Conservation (phyloP, 2,329 filamentous ascomycete genomes). For the Sporothrix sp. region DNA sequence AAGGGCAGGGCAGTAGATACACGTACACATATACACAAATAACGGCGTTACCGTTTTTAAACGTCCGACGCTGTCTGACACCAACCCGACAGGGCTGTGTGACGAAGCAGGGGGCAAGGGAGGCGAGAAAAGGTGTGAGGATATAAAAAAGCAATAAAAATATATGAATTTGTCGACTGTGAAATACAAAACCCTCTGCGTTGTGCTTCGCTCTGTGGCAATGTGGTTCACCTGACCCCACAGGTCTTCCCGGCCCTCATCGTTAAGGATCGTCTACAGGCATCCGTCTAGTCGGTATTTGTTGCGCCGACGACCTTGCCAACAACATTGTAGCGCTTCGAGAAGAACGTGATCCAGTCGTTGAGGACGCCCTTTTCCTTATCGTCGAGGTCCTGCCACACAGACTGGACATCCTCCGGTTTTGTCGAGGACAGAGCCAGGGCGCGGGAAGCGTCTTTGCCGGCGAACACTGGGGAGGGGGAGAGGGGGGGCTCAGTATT, state of each 20-base stretch:
- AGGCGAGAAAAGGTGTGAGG: background rate
- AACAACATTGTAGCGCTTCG: slow-evolving; percentile 89
- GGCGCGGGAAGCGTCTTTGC: slow-evolving; percentile 90
- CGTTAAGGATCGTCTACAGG: background rate
- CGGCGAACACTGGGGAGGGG: slow-evolving; percentile 70
- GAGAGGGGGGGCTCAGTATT: background rate
- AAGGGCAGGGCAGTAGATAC: background rate
- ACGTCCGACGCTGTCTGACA: background rate
- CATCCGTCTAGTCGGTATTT: slow-evolving; percentile 38
- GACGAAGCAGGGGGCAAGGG: background rate
- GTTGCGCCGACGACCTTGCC: slow-evolving; percentile 55
- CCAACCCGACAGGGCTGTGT: background rate
- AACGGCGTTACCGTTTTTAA: background rate
- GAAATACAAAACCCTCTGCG: background rate
- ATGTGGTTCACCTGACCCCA: background rate
- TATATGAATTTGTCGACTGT: background rate
- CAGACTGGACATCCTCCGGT: slow-evolving; percentile 66
- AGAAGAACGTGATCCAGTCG: slow-evolving; percentile 95
- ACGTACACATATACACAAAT: too few species aligned
- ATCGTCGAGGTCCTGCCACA: slow-evolving; percentile 75
- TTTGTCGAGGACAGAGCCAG: slow-evolving; percentile 82
- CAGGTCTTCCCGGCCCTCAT: background rate
- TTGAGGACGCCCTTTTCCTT: slow-evolving; percentile 77
- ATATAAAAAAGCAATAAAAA: background rate
- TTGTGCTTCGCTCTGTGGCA: background rate